Conservation (phyloP, 2,329 filamentous ascomycete genomes). For the Paraphaeosphaeria minitans region DNA sequence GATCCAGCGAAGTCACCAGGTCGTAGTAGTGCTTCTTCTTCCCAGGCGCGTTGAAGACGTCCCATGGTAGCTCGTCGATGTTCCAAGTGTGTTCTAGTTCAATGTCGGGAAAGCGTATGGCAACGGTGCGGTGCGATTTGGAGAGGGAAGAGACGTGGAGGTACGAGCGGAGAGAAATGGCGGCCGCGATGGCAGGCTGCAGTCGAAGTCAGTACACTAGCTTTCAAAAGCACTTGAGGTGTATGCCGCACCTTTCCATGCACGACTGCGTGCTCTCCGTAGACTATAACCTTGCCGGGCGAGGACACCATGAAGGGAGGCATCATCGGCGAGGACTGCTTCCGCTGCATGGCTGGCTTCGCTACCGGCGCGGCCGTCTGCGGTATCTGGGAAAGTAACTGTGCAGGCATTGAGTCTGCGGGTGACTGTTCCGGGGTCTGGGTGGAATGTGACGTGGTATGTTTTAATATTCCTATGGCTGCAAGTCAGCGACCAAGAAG, state of each 20-base stretch:
- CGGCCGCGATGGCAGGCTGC: constrained; percentile 87
- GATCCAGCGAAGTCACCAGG: constrained; percentile 76
- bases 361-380: constrained; percentile 16
- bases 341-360: constrained; percentile 31
- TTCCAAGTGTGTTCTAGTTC: constrained; percentile 90
- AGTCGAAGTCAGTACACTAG: constrained; percentile 13
- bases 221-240: constrained; percentile 13
- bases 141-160: constrained; percentile 93
- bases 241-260: constrained; percentile 75
- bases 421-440: constrained; percentile 36
- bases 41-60: constrained; percentile 73
- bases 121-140: constrained; percentile 87
- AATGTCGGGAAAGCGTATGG: constrained; percentile 89
- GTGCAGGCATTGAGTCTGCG: constrained; percentile 34
- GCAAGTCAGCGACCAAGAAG: constrained; percentile 1
- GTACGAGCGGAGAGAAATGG: constrained; percentile 94
- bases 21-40: constrained; percentile 98
- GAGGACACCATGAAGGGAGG: constrained; percentile 98
- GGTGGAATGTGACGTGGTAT: constrained; percentile 31
- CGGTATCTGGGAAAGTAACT: constrained; percentile 31
- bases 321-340: constrained; percentile 65
- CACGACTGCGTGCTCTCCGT: constrained; percentile 97
- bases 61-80: constrained; percentile 90
- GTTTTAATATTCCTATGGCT: constrained; percentile 21
- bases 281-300: constrained; percentile 97